Conservation (phyloP, 2,329 filamentous ascomycete species). For the Fusarium caatingaense region DNA sequence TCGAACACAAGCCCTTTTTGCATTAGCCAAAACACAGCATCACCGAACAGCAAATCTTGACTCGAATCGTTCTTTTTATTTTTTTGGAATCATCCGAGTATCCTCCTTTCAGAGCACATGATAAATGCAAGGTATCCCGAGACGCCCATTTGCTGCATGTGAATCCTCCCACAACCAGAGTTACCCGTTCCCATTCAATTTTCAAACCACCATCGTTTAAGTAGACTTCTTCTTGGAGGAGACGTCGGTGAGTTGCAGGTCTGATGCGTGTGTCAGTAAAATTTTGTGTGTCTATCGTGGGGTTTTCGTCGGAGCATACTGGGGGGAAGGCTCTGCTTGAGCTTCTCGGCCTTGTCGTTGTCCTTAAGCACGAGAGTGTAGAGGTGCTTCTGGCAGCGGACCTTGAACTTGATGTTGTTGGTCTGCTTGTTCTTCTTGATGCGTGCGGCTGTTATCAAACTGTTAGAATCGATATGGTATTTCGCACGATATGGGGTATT, state of each 20-base stretch:
- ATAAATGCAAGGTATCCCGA: constrained; percentile 66
- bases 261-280: constrained; percentile 49
- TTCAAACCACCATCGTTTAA: constrained; percentile 42
- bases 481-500: constrained; percentile 21
- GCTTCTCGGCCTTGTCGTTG: constrained; percentile 99
- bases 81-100: constrained; percentile 54
- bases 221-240: constrained; percentile 62
- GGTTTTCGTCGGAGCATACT: constrained; percentile 70
- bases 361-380: constrained; percentile 99
- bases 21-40: constrained; percentile 30
- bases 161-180: constrained; percentile 49
- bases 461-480: constrained; percentile 46
- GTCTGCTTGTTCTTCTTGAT: constrained; percentile 96
- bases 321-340: constrained; percentile 98
- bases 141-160: constrained; percentile 64
- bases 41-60: constrained; percentile 38
- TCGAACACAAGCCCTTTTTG: constrained; percentile 44
- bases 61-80: constrained; percentile 52
- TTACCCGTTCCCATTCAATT: constrained; percentile 32
- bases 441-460: constrained; percentile 72
- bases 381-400: constrained; percentile 94
- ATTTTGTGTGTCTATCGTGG: neutral
- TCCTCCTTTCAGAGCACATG: constrained; percentile 55
- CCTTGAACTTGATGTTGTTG: constrained; percentile 99
- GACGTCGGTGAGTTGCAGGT: constrained; percentile 65